Base-by-base conservation (phyloP, 305 asterid species). In the Coffea humblotiana region DNA sequence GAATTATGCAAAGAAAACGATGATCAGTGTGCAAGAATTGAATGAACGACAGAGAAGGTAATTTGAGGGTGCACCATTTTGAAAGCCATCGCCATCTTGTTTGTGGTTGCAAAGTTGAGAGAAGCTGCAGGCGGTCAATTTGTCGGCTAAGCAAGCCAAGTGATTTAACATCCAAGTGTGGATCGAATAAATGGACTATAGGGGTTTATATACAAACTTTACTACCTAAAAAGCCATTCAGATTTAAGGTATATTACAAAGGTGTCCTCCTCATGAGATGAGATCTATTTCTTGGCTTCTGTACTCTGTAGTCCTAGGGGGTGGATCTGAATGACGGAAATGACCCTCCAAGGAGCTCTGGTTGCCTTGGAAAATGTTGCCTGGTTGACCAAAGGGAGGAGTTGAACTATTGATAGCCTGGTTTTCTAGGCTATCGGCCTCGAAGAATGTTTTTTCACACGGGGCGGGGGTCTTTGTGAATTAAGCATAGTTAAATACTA, bases 81-180 rank as follows among this genome's bases (percentile, higher is more conserved):
- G 95, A 92, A 87, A 86, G 98, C 96, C 98, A 92, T 94, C 16
- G 96, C 93, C 97, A 92, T 92, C 80, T 32, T 83, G 78, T 75
- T 54, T 51, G 83, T 75, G 69, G 77, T 18, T 49, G 66, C 6
- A n/a, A 18, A 35, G 0, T 49, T 2, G 12, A 10, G 37, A 32
- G 69, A n/a, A 78, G 12, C 10, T n/a, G 61, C 67, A 14, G 8
- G 3, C n/a, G 23, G 8, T 47, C 45, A 6, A 23, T 69, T 58
- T 47, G 54, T 60, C 76, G 21, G 3, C 27, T 19, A 71, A 45
- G 78, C 60, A 68, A 85, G 72, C 61, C 61, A 77, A 68, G 45
- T 80, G 47, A 73, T 13, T 29, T 81, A 32, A 73, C 81, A 43
- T n/a, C 78, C 65, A 13, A 43, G 78, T 77, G 67, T 14, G 82